These are phyloP conservation scores for Pestalotiopsis sp. DNA, from an alignment of 2,329 filamentous ascomycete species.

Conservation along the genomic window DNA sequence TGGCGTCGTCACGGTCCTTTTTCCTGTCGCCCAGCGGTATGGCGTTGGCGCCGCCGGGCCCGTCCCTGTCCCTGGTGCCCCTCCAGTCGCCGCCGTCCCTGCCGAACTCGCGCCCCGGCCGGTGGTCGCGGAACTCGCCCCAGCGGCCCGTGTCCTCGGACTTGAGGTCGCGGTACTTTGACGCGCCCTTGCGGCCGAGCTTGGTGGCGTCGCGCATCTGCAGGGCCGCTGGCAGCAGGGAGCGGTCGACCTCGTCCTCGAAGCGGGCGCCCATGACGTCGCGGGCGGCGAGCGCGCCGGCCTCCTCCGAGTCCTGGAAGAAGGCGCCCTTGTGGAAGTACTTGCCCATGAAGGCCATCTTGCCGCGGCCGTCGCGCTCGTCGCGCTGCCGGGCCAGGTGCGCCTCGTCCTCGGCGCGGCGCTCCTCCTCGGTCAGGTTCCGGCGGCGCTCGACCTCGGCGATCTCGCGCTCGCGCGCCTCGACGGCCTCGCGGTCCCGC, in stretches of 20 bases:
- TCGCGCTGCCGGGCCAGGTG: conserved; percentile 78
- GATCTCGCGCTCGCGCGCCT: conserved; percentile 79
- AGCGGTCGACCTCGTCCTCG: conserved; percentile 83
- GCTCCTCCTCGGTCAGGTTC: conserved; percentile 84
- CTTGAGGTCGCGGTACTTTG: conserved; percentile 86
- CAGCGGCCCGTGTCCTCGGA: conserved; percentile 89
- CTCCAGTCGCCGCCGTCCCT: conserved; percentile 55
- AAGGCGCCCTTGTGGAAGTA: conserved; percentile 98
- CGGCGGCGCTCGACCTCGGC: conserved; percentile 88
- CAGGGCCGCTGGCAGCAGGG: conserved; percentile 86
- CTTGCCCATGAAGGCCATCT: conserved; percentile 90
- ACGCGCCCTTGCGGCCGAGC: conserved; percentile 87
- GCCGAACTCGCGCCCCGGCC: conserved; percentile 37
- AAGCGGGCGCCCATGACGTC: conserved; percentile 87
- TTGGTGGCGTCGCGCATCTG: conserved; percentile 93
- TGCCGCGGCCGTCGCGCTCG: conserved; percentile 76
- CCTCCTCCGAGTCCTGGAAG: conserved; percentile 80
- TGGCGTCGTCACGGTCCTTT: conserved; percentile 27
- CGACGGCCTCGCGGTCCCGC: conserved; percentile 82
- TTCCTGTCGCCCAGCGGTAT: conserved; percentile 69
- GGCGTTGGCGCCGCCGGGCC: conserved; percentile 67
- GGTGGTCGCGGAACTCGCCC: conserved; percentile 65
- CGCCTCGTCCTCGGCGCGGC: conserved; percentile 80
- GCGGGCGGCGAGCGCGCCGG: conserved; percentile 74
- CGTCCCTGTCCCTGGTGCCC: conserved; percentile 59